Base-by-base conservation (phyloP, 1,284 basidiomycete species). In the Sutorius eximius region DNA sequence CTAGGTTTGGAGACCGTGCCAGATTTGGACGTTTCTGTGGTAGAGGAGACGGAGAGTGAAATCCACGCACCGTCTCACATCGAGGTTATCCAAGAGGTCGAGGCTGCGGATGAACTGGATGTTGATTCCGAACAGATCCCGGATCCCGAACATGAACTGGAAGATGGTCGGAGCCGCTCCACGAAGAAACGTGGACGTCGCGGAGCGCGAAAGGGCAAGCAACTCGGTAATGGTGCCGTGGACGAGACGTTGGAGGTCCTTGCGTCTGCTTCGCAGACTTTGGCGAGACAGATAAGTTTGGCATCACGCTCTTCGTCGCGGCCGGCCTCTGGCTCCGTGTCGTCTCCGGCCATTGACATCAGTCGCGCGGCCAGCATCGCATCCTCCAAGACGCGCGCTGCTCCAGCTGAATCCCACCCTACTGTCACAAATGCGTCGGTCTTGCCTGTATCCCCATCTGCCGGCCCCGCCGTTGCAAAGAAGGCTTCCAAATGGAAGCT, bases 401-500 rank as follows among this genome's bases (percentile, higher is more conserved):
- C 45, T 12, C 44, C 47, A n/a, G 20, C 54, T 5, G 67, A 67
- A 33, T 37, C 53, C 1, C 34, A 53, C 8, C 20, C 20, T 15
- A 18, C 27, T 36, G 36, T 30, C 12, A n/a, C 44, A 3, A 65
- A 66, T 41, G 12, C 42, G 8, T 45, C 45, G 0, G 45, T 51
- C 40, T 53, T 57, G 1, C 41, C 61, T 29, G 50, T 49, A 51
- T 42, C 53, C 2, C 49, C 56, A 20, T 36, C 57, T 2, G 18
- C 49, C 5, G 22, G 27, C 5, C 49, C 59, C 2, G 50, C 57
- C 5, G 60, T 69, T 8, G 62, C 59, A 61, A 91, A 91, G 80
- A 91, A 91, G 75, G 74, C 86, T 51, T 87, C 84, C 44, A 89
- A 86, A 68, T 91, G 89, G 89, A 90, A 87, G 67, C 76, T 89